Evolutionary conservation across 768 basidiomycete species (phyloP).

Genomic region (Agaricus blazei): DNA sequence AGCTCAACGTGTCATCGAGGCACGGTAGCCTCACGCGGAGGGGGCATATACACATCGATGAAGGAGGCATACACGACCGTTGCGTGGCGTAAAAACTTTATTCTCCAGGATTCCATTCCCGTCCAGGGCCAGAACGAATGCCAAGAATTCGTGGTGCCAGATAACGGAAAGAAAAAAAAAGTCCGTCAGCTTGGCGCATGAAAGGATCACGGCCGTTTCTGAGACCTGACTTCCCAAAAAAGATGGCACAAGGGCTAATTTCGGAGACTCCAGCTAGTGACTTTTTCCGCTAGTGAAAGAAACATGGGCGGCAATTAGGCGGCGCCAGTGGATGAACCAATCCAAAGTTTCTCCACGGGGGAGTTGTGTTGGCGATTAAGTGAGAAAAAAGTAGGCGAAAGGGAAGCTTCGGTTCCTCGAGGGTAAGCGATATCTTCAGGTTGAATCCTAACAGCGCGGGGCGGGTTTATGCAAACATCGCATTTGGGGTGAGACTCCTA

Average conservation of each 20-base stretch:
- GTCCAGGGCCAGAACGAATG: background rate
- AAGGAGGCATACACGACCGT: too few species aligned
- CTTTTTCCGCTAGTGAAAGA: background rate
- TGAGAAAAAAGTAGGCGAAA: too few species aligned
- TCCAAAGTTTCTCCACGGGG: background rate
- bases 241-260: background rate
- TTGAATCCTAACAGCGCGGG: too few species aligned
- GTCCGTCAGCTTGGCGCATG: background rate
- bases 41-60: too few species aligned
- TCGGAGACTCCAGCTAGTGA: background rate
- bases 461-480: too few species aligned
- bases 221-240: background rate
- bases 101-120: too few species aligned
- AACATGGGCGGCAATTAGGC: background rate
- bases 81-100: too few species aligned
- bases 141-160: conserved; percentile 1
- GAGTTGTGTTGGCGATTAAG: background rate
- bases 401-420: too few species aligned
- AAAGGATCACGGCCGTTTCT: background rate
- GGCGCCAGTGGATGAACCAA: conserved; percentile 1
- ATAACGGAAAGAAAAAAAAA: background rate
- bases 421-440: too few species aligned
- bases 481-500: too few species aligned
- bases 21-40: too few species aligned
- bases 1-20: too few species aligned